These are phyloP conservation scores for Crucibulum laeve DNA, from an alignment of 768 basidiomycete species.

Conservation along the genomic window DNA sequence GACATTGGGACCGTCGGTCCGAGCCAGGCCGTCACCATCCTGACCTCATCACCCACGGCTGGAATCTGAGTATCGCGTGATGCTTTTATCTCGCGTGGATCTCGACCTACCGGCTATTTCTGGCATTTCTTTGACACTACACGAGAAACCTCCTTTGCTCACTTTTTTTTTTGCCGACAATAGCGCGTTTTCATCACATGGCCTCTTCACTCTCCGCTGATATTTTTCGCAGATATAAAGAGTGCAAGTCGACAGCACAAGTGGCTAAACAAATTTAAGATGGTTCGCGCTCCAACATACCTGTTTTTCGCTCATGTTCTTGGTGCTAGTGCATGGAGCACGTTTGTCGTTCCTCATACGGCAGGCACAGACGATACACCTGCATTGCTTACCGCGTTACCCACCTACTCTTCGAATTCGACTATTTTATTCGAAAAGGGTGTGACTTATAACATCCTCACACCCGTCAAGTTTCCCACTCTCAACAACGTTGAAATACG, in stretches of 20 bases:
- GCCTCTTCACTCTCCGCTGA: neutral
- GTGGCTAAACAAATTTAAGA: too few species aligned
- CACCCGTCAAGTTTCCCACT: conserved; percentile 50
- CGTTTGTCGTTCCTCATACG: conserved; percentile 46
- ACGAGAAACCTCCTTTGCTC: neutral
- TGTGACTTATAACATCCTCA: conserved; percentile 57
- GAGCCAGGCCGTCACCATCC: too few species aligned
- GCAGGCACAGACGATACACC: conserved; percentile 49
- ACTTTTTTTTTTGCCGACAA: neutral
- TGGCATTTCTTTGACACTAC: too few species aligned
- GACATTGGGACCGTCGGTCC: too few species aligned
- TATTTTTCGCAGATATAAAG: too few species aligned
- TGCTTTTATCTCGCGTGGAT: too few species aligned
- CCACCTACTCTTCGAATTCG: conserved; percentile 33
- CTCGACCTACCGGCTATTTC: too few species aligned
- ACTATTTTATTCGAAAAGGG: conserved; percentile 57
- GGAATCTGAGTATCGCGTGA: too few species aligned
- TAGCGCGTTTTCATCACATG: neutral
- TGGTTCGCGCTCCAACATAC: neutral
- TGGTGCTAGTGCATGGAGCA: conserved; percentile 35
- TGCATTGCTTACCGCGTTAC: conserved; percentile 37
- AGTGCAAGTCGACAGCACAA: too few species aligned
- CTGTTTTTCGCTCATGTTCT: neutral
- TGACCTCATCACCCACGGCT: too few species aligned
- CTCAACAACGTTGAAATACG: conserved; percentile 54